Evolutionary conservation across 108 stramenopile species (phyloP), one percentile per base, ranked within the genome.

Genomic region (Nannochloropsis oceanica): DNA sequence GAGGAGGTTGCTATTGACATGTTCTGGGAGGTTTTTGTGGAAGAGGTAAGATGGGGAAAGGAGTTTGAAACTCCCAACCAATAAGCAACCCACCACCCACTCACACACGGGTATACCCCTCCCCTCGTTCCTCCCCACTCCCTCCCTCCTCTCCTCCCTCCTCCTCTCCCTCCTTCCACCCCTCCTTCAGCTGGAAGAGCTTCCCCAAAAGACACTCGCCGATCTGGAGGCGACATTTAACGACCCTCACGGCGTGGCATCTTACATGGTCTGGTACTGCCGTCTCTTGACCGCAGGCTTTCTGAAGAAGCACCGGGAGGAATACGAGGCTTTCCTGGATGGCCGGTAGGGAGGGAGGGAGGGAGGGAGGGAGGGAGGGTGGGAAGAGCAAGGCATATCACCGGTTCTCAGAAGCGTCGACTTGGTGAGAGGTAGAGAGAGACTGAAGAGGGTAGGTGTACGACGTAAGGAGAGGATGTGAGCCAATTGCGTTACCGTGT

Each of bases 251-350:
- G 86, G 86, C 82, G 86, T 79, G 44, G 43, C 86, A 7, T 44
- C 46, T 27, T 89, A 91, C 90, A 44, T 91, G 43, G 89, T 91
- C 20, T 92, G 91, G 91, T 92, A 87, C 80, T 89, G 88, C 73
- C 59, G 91, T 27, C 43, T 90, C 50, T 87, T 90, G 10, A 90
- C 90, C 22, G 81, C 90, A 27, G 91, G 84, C 22, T 91, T 79
- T 42, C 83, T 91, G 80, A 91, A 90, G 90, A 46, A 44, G 34
- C 85, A 91, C 84, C 43, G 87, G 25, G 90, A 89, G 27, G 86
- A 90, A 83, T 90, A 25, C 42, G 85, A 26, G 42, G 42, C 85
- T 8, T 88, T 83, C 79, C 8, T 46, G 20, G 80, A 80, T 44
- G 81, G 18, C 0, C 3, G 80, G 59, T 73, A 73, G n/a, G 59